A percentile compares a stretch with the other conserved stretches of the same genome.
phyloP scores from a whole-genome alignment of 768 basidiomycete species.

The Cyathus striatus region DNA sequence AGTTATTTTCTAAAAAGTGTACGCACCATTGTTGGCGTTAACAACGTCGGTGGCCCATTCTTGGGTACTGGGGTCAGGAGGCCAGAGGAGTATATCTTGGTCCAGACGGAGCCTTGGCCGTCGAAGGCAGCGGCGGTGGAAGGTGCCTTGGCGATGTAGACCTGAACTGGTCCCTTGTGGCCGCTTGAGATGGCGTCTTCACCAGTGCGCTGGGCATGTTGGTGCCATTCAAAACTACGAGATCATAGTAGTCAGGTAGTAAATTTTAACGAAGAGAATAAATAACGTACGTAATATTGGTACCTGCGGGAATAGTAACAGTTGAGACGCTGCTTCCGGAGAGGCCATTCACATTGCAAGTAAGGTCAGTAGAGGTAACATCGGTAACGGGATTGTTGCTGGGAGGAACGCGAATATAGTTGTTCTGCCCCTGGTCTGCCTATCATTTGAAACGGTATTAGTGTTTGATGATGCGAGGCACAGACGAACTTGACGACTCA shows the following conservation, averaged over 20 bases:
- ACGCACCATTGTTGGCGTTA: conserved; percentile 35
- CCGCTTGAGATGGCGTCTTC: conserved; percentile 47
- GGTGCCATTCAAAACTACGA: conserved; percentile 48
- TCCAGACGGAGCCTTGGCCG: conserved; percentile 48
- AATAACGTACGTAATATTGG: conserved; percentile 31
- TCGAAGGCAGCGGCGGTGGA: conserved; percentile 37
- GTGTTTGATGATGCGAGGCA: neutral
- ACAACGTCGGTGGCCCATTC: conserved; percentile 48
- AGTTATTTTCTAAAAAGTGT: no score
- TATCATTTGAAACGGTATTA: conserved; percentile 8
- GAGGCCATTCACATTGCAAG: conserved; percentile 47
- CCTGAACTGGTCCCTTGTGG: conserved; percentile 46
- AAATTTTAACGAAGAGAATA: neutral
- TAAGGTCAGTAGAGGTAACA: conserved; percentile 46
- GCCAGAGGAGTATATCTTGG: conserved; percentile 48
- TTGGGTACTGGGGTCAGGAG: conserved; percentile 29
- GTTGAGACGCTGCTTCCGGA: conserved; percentile 35
- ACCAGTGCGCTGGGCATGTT: conserved; percentile 47
- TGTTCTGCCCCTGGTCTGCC: conserved; percentile 43
- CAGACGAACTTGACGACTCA: no score
- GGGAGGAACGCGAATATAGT: conserved; percentile 39
- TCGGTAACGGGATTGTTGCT: conserved; percentile 54
- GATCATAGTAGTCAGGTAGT: conserved; percentile 4
- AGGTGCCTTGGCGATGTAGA: conserved; percentile 48
- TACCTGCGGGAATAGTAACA: conserved; percentile 35